These are phyloP conservation scores for Salinomyces thailandicus DNA, from an alignment of 2,329 filamentous ascomycete species.

Conservation along the genomic window DNA sequence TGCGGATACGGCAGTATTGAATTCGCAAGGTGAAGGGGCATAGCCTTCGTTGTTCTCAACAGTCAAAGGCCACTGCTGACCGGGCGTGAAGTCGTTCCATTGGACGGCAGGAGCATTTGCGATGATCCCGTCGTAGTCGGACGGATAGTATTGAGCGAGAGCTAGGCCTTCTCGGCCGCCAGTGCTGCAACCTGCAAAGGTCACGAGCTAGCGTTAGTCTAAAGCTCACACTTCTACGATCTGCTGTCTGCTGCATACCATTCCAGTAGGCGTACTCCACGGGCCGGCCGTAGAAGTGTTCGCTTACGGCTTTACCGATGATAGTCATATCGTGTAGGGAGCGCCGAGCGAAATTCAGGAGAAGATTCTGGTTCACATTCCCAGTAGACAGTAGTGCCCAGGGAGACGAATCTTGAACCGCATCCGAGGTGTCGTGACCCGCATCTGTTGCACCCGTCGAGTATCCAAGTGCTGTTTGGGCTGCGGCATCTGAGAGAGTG, in stretches of 20 bases:
- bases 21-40: constrained; percentile 23
- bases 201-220: too few relatives aligned
- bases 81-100: constrained; percentile 21
- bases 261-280: constrained; percentile 27
- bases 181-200: constrained; percentile 21
- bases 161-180: constrained; percentile 29
- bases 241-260: too few relatives aligned
- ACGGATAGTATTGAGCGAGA: constrained; percentile 28
- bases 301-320: constrained; percentile 22
- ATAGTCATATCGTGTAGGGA: constrained; percentile 26
- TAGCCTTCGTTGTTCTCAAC: constrained; percentile 21
- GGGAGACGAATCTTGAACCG: constrained; percentile 2
- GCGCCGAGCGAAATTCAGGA: constrained; percentile 27
- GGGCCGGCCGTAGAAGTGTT: constrained; percentile 21
- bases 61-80: constrained; percentile 21
- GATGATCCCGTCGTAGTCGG: constrained; percentile 30
- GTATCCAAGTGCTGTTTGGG: constrained; percentile 13
- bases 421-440: constrained; percentile 10
- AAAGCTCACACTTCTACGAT: too few relatives aligned
- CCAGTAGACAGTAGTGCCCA: constrained; percentile 22
- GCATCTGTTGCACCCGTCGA: constrained; percentile 20
- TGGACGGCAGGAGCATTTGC: constrained; percentile 31
- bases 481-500: constrained; percentile 8
- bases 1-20: constrained; percentile 25
- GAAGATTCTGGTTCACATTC: constrained; percentile 24